Conservation (phyloP, 2,329 filamentous ascomycete species). For the Curvularia hawaiiensis region DNA sequence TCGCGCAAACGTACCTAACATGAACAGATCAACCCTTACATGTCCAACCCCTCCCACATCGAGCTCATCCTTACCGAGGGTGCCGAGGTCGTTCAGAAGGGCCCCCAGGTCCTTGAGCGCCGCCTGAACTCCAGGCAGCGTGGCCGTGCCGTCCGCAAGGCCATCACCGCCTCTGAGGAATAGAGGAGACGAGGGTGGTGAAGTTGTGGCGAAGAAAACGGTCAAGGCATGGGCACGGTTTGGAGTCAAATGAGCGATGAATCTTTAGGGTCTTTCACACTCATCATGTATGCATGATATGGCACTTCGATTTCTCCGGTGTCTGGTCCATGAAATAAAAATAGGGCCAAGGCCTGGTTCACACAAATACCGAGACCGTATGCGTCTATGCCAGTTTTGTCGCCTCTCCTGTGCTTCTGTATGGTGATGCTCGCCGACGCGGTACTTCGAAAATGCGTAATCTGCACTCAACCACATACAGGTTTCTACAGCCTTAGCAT, state of each 20-base stretch:
- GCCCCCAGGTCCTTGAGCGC: slow-evolving; percentile 68
- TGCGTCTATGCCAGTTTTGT: slow-evolving; percentile 4
- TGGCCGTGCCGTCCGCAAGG: slow-evolving; percentile 67
- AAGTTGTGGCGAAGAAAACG: slow-evolving; percentile 33
- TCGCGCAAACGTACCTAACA: slow-evolving; percentile 16
- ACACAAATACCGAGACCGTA: slow-evolving; percentile 27
- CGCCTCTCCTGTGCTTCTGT: not conserved
- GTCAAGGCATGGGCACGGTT: slow-evolving; percentile 44
- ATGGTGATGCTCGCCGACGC: not conserved
- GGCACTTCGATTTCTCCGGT: slow-evolving; percentile 47
- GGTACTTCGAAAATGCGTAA: too few relatives aligned
- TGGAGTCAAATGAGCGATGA: slow-evolving; percentile 49
- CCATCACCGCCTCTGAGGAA: slow-evolving; percentile 61
- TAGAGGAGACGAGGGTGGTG: slow-evolving; percentile 17
- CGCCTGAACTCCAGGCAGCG: slow-evolving; percentile 93
- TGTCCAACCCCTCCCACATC: slow-evolving; percentile 99
- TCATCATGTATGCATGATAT: slow-evolving; percentile 46
- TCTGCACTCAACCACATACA: not conserved
- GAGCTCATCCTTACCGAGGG: slow-evolving; percentile 99
- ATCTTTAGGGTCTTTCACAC: slow-evolving; percentile 46
- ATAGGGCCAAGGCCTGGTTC: slow-evolving; percentile 43
- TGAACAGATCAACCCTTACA: slow-evolving; percentile 97
- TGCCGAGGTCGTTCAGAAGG: slow-evolving; percentile 95
- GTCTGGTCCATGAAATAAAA: slow-evolving; percentile 44
- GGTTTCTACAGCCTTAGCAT: too few relatives aligned